phyloP scores from a whole-genome alignment of 2,329 filamentous ascomycete species.

The Ophiostoma australiae region DNA sequence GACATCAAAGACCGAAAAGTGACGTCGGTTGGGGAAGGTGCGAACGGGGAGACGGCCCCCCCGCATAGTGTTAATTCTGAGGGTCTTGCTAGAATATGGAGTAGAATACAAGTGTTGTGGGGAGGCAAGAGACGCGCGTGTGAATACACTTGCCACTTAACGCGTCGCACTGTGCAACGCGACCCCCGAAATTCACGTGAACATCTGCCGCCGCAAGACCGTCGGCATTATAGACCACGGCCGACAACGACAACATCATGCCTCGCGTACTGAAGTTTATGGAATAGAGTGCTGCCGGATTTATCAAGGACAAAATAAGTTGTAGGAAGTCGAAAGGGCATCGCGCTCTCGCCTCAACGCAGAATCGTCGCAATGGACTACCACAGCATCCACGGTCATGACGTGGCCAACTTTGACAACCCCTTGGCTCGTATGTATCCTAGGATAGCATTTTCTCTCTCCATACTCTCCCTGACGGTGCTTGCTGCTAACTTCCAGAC shows the following conservation, averaged over 20 bases:
- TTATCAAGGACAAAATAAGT: not conserved
- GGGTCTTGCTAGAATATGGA: not conserved
- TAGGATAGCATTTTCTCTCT: not conserved
- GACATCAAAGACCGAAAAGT: not conserved
- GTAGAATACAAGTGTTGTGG: not conserved
- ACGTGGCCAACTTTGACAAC: conserved; percentile 56
- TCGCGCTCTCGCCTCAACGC: not conserved
- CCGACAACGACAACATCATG: not conserved
- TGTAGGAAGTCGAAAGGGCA: not conserved
- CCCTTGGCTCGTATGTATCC: conserved; percentile 45
- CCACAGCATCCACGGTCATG: conserved; percentile 54
- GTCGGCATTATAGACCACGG: not conserved
- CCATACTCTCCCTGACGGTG: not conserved
- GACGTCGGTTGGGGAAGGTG: conserved; percentile 8
- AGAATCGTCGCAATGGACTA: conserved; percentile 47
- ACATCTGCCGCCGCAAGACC: not conserved
- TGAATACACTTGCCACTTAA: not conserved
- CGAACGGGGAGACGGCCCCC: not conserved
- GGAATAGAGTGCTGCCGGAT: not conserved
- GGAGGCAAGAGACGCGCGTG: conserved; percentile 4
- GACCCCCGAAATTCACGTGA: not conserved
- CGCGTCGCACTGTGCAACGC: conserved; percentile 7
- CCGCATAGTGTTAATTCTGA: conserved; percentile 4
- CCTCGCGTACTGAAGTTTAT: not conserved
- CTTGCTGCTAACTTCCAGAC: conserved; percentile 45